Percentiles rank a stretch among this genome's conserved stretches.
Conservation (phyloP, 2,329 filamentous ascomycete species). For the Xylaria arbuscula region DNA sequence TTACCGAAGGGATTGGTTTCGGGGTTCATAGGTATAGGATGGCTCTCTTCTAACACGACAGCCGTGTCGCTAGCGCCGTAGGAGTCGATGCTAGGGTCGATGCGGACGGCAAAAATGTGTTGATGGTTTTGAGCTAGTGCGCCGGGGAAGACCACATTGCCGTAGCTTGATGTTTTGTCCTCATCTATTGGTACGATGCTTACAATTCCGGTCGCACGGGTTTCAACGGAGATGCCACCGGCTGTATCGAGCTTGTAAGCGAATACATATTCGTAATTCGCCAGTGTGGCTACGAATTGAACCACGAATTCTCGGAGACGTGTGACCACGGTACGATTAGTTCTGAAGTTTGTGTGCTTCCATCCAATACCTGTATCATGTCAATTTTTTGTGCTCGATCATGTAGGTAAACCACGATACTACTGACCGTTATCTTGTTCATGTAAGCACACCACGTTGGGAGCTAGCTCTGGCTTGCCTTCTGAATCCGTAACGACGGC, state of each 20-base stretch:
- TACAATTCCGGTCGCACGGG: slow-evolving; percentile 74
- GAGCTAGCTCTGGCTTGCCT: slow-evolving; percentile 64
- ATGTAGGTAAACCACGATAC: neutral
- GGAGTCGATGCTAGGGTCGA: slow-evolving; percentile 70
- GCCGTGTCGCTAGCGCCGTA: slow-evolving; percentile 43
- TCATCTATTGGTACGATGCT: slow-evolving; percentile 70
- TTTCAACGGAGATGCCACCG: slow-evolving; percentile 70
- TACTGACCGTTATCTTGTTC: slow-evolving; percentile 69
- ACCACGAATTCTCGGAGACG: slow-evolving; percentile 72
- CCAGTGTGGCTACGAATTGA: slow-evolving; percentile 75
- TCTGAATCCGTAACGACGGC: slow-evolving; percentile 63
- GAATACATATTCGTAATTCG: slow-evolving; percentile 78
- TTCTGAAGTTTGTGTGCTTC: slow-evolving; percentile 78
- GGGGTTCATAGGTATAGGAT: slow-evolving; percentile 54
- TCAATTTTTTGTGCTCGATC: slow-evolving; percentile 21
- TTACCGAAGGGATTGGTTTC: slow-evolving; percentile 71
- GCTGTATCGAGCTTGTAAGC: slow-evolving; percentile 72
- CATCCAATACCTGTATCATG: slow-evolving; percentile 64
- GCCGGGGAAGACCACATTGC: slow-evolving; percentile 72
- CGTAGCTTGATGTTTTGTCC: slow-evolving; percentile 65
- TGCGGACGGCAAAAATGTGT: slow-evolving; percentile 72
- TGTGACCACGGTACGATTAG: slow-evolving; percentile 69
- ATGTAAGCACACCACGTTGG: slow-evolving; percentile 75
- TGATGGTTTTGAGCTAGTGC: slow-evolving; percentile 75
- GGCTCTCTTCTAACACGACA: slow-evolving; percentile 50